Base-by-base conservation (phyloP, 306 rosid species). In the Pachyrhizus erosus region DNA sequence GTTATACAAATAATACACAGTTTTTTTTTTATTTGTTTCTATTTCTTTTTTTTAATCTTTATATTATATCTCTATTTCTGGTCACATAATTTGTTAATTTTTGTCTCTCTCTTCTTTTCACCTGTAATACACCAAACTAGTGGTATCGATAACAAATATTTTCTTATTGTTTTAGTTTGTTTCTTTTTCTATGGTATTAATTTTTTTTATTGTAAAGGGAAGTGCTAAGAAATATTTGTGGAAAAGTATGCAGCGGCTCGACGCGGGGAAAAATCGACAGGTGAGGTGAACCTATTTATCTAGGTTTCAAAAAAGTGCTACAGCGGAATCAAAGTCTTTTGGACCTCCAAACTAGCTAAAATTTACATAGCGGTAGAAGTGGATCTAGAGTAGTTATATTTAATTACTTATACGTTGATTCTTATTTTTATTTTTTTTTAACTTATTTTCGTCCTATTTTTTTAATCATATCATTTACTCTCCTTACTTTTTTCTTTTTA, bases 181-280 rank as follows among this genome's bases (percentile, higher is more conserved):
- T 21, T 8, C 6, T 68, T 20, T 48, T 5, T 62, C 2, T 34
- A 17, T 39, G 21, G 70, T 40, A 39, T 26, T 42, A n/a, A 1
- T 33, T 77, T 13, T 34, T 15, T 49, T 55, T 58, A 83, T n/a
- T 79, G 67, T n/a, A 29, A 55, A 80, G 40, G 43, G 14, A 27
- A 77, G 46, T 74, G 58, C 21, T 72, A 43, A 73, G 37, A 61
- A 77, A 78, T 55, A 72, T 46, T 34, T 60, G 26, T 48, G 79
- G 83, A 86, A 87, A 87, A 68, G 84, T 52, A 77, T 84, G 96
- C 92, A 89, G 97, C 93, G 87, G 40, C 70, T 75, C 82, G 94
- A 89, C 84, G 89, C 87, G 13, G 98, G 39, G 70, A 11, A 45
- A 78, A 82, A 77, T 82, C 85, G 81, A 91, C 83, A 84, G 66